Conservation (phyloP, 2,329 filamentous ascomycete genomes). For the Claviceps arundinis region DNA sequence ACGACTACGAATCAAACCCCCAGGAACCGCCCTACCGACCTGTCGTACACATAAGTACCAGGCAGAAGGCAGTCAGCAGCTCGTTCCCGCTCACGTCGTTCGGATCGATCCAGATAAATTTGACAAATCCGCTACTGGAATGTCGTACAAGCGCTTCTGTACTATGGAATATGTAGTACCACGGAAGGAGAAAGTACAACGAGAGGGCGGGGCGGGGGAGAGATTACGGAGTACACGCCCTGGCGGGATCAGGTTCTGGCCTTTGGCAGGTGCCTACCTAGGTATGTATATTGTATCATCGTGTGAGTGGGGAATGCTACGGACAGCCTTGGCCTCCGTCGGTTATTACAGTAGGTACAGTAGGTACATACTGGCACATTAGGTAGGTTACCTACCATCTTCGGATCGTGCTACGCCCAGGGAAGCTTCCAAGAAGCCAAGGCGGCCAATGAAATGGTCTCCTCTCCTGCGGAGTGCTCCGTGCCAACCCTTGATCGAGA, state of each 20-base stretch:
- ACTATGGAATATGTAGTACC: not conserved
- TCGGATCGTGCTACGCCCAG: not conserved
- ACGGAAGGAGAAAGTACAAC: not conserved
- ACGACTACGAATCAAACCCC: not conserved
- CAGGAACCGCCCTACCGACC: not conserved
- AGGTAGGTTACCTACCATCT: too few species aligned
- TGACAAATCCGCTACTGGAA: not conserved
- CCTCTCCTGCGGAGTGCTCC: not conserved
- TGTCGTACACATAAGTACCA: not conserved
- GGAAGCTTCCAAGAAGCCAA: not conserved
- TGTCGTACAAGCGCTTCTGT: not conserved
- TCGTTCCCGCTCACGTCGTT: not conserved
- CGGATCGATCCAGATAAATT: not conserved
- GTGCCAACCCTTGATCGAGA: not conserved
- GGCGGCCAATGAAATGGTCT: not conserved
- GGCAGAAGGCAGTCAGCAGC: not conserved
- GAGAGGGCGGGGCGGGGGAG: not conserved
- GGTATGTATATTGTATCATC: too few species aligned
- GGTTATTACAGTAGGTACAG: too few species aligned
- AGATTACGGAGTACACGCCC: not conserved
- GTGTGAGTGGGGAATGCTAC: too few species aligned
- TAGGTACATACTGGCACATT: too few species aligned
- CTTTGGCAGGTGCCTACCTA: too few species aligned
- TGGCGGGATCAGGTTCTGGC: not conserved
- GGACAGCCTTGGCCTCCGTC: too few species aligned